Evolutionary conservation across 257 asterid genomes (phyloP).

Genomic region (Solanum habrochaites): DNA sequence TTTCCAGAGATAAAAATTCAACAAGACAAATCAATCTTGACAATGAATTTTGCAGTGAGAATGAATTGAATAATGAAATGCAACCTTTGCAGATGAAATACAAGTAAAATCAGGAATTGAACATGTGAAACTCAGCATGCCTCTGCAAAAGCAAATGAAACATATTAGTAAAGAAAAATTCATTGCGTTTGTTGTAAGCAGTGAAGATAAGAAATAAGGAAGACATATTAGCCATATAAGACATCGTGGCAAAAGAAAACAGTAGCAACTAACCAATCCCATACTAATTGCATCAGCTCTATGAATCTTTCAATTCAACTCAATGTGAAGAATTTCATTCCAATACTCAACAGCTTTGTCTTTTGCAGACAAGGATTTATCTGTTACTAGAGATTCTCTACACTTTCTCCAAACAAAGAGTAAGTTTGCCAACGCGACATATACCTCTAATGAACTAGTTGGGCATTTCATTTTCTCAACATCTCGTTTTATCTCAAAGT

Average conservation of each 20-base stretch:
- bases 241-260: not conserved
- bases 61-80: not conserved
- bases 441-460: not conserved
- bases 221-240: not conserved
- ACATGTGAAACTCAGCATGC: slow-evolving; percentile 74
- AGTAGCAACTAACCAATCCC: not conserved
- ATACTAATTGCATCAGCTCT: not conserved
- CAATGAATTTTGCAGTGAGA: not conserved
- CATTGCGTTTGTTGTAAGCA: not conserved
- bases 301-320: not conserved
- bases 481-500: not conserved
- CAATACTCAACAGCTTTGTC: not conserved
- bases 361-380: not conserved
- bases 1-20: not conserved
- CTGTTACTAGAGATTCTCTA: not conserved
- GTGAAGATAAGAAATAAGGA: not conserved
- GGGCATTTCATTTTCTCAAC: not conserved
- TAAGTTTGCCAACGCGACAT: not conserved
- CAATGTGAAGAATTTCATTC: not conserved
- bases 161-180: not conserved
- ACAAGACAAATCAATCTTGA: not conserved
- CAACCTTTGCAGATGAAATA: slow-evolving; percentile 84
- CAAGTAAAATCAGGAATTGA: slow-evolving; percentile 91
- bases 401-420: not conserved
- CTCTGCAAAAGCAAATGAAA: slow-evolving; percentile 35